These are phyloP conservation scores for Nicotiana sylvestris DNA, from an alignment of 257 asterid genomes.

Conservation along the genomic window DNA sequence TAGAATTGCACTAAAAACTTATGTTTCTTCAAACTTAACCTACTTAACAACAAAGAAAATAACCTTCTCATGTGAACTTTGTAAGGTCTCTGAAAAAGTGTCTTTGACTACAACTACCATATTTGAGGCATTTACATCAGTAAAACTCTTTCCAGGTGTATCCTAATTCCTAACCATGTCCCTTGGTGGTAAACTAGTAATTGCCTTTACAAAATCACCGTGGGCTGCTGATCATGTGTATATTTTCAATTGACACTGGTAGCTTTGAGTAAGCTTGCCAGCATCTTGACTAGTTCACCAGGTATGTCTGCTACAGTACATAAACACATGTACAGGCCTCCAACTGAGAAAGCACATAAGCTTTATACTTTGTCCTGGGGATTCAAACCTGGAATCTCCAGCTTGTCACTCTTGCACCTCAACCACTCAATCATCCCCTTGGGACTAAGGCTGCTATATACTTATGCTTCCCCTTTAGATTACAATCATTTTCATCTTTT, in stretches of 20 bases:
- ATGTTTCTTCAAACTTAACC: neutral
- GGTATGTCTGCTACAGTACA: neutral
- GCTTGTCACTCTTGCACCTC: neutral
- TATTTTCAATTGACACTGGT: neutral
- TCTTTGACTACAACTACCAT: neutral
- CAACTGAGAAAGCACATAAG: neutral
- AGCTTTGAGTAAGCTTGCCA: neutral
- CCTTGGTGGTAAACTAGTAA: neutral
- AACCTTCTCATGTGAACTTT: neutral
- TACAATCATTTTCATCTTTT: neutral
- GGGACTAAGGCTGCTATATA: neutral
- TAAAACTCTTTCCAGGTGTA: neutral
- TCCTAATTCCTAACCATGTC: neutral
- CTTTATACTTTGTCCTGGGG: neutral
- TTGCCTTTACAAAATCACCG: neutral
- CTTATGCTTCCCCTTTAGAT: neutral
- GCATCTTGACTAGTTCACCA: neutral
- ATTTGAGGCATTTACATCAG: neutral
- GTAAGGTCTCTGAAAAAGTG: neutral
- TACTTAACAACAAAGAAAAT: neutral
- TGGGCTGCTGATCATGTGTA: neutral
- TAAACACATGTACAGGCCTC: neutral
- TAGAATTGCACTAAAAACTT: neutral
- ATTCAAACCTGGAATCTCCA: neutral
- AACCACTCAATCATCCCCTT: conserved; percentile 2